Evolutionary conservation across 164 flowering plant genomes (phyloP).

Genomic region (Dillenia suffruticosa): DNA sequence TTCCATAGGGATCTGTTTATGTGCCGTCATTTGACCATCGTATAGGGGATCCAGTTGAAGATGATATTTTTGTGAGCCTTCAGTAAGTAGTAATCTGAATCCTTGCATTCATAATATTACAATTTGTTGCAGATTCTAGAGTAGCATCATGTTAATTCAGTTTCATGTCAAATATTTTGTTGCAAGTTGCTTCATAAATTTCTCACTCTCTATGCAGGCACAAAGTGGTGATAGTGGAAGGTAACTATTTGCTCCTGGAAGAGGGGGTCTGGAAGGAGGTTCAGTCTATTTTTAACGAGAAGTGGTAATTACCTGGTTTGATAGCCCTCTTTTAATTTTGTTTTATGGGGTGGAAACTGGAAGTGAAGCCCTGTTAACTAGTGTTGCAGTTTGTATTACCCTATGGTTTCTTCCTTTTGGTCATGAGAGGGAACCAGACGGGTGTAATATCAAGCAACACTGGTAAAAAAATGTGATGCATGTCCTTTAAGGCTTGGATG

Average conservation of each 20-base stretch:
- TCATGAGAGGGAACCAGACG: no score
- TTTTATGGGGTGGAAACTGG: no score
- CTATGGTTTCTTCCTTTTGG: no score
- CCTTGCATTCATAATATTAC: slow-evolving; percentile 1
- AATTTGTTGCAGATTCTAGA: neutral
- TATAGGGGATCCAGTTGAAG: slow-evolving; percentile 92
- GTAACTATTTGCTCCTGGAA: slow-evolving; percentile 79
- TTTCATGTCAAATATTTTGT: no score
- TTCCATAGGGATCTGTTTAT: slow-evolving; percentile 73
- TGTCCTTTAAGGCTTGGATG: no score
- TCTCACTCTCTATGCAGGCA: slow-evolving; percentile 52
- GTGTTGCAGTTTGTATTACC: no score
- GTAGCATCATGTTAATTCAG: neutral
- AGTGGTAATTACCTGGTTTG: slow-evolving; percentile 50
- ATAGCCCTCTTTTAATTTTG: no score
- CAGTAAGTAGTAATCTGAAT: slow-evolving; percentile 48
- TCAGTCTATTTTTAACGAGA: slow-evolving; percentile 69
- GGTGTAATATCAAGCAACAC: no score
- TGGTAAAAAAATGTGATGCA: no score
- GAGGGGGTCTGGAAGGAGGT: slow-evolving; percentile 85
- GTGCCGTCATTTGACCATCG: slow-evolving; percentile 94
- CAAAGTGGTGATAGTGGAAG: slow-evolving; percentile 89
- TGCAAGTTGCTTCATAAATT: neutral
- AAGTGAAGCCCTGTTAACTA: no score
- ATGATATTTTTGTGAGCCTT: slow-evolving; percentile 73